Conservation (phyloP, 2,329 filamentous ascomycete genomes). For the Penicillium sp. region DNA sequence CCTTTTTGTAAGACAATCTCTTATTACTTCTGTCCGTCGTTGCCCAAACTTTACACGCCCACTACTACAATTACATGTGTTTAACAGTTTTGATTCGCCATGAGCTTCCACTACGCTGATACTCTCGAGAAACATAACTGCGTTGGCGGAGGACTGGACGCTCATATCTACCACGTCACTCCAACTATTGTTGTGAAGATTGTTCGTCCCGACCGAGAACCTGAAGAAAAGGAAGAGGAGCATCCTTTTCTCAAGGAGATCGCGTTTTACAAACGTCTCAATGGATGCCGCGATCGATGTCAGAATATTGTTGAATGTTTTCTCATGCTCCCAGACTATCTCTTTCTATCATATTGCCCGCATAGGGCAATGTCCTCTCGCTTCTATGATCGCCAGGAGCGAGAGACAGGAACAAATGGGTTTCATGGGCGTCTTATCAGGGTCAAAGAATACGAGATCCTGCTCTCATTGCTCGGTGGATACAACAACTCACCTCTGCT, state of each 20-base stretch:
- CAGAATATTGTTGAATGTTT: slow-evolving; percentile 17
- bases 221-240: neutral
- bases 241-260: slow-evolving; percentile 10
- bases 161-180: slow-evolving; percentile 13
- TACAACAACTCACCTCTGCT: slow-evolving; percentile 18
- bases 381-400: neutral
- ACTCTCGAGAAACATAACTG: slow-evolving; percentile 6
- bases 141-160: slow-evolving; percentile 9
- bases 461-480: slow-evolving; percentile 18
- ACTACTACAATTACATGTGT: neutral
- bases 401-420: slow-evolving; percentile 2
- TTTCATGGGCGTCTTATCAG: slow-evolving; percentile 7
- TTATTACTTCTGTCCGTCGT: neutral
- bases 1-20: no score
- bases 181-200: slow-evolving; percentile 21
- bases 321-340: slow-evolving; percentile 13
- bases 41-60: neutral
- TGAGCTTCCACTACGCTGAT: neutral
- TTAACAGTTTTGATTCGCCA: slow-evolving; percentile 1
- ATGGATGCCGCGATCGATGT: slow-evolving; percentile 12
- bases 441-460: slow-evolving; percentile 19
- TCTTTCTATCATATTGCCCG: slow-evolving; percentile 17
- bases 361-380: neutral
- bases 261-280: slow-evolving; percentile 15
- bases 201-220: slow-evolving; percentile 8